A percentile compares a stretch with the other conserved stretches of the same genome.
phyloP scores from a whole-genome alignment of 2,329 filamentous ascomycete species.

The Zymoseptoria passerinii region DNA sequence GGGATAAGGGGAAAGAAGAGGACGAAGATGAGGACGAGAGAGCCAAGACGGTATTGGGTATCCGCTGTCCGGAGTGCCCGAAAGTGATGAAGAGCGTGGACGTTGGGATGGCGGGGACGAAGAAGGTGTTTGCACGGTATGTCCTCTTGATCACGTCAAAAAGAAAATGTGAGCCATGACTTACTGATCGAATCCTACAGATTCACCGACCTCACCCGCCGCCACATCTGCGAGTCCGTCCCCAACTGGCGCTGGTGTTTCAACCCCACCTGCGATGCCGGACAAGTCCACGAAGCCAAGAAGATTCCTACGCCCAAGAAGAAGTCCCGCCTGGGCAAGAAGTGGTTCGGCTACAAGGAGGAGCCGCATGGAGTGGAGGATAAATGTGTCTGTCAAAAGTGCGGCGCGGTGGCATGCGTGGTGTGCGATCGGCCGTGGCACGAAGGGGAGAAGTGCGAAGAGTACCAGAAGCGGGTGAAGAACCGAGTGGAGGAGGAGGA shows the following conservation, averaged over 20 bases:
- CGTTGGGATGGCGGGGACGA: slow-evolving; percentile 39
- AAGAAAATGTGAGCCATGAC: slow-evolving; percentile 6
- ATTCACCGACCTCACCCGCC: slow-evolving; percentile 27
- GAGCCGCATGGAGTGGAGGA: slow-evolving; percentile 10
- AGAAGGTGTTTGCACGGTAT: slow-evolving; percentile 40
- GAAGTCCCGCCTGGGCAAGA: slow-evolving; percentile 1
- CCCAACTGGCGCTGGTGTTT: slow-evolving; percentile 47
- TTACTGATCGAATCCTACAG: slow-evolving; percentile 35
- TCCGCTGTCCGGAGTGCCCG: slow-evolving; percentile 46
- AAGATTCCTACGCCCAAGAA: background rate
- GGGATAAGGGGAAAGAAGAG: background rate
- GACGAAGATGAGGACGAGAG: slow-evolving; percentile 9
- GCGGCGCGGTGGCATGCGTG: slow-evolving; percentile 25
- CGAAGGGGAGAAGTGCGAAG: slow-evolving; percentile 24
- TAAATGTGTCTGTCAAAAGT: slow-evolving; percentile 24
- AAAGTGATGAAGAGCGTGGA: slow-evolving; percentile 37
- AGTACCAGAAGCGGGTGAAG: slow-evolving; percentile 26
- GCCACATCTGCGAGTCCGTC: slow-evolving; percentile 19
- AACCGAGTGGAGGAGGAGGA: slow-evolving; percentile 26
- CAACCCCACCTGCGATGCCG: slow-evolving; percentile 40
- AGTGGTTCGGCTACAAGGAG: background rate
- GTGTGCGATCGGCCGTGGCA: slow-evolving; percentile 26
- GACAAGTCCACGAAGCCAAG: slow-evolving; percentile 36
- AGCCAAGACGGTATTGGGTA: slow-evolving; percentile 34
- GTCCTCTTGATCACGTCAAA: slow-evolving; percentile 15